Evolutionary conservation across 2,329 filamentous ascomycete species (phyloP), one percentile per base, ranked within the genome.

Genomic region (Raffaelea ambrosiae): DNA sequence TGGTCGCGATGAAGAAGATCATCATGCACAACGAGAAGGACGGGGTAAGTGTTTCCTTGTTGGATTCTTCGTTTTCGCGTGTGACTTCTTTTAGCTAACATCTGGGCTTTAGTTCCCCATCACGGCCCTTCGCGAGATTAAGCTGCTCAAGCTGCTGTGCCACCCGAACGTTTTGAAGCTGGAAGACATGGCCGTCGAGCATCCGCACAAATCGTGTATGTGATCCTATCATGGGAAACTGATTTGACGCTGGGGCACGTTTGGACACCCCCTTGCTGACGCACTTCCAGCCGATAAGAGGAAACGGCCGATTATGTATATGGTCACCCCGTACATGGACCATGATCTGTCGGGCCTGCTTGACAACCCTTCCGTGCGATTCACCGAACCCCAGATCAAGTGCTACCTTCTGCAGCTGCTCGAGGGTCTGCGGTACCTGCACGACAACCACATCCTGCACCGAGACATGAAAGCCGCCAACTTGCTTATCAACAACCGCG

Each of bases 1-100:
- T 91, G 41, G 86, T 95, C 51, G 93, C 93, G 4, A 67, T 98
- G 60, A 98, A 98, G 72, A 97, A 97, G 76, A 98, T 98, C 56
- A 81, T 98, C 55, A 96, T 97, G 87, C 93, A 97, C 65, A 95
- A 97, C 65, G 93, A 98, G 71, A 97, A 96, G 65, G 93, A 98
- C 66, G 93, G 93, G 44, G 83, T 87, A 67, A 58, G 81, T 68
- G 40, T 20, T 29, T 40, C 46, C 7, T 10, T 1, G 21, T 20
- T 43, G 20, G 38, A 21, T 35, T 20, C 23, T 14, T 36, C 19
- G 47, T 49, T 49, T 16, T 47, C 58, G n/a, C n/a, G n/a, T n/a
- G n/a, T n/a, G n/a, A n/a, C n/a, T 39, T 11, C n/a, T 23, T 26
- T 21, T 29, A n/a, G 16, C 53, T 56, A 20, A 59, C 50, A 22